phyloP scores from a whole-genome alignment of 345 rosid species.

The Boechera divaricarpa region DNA sequence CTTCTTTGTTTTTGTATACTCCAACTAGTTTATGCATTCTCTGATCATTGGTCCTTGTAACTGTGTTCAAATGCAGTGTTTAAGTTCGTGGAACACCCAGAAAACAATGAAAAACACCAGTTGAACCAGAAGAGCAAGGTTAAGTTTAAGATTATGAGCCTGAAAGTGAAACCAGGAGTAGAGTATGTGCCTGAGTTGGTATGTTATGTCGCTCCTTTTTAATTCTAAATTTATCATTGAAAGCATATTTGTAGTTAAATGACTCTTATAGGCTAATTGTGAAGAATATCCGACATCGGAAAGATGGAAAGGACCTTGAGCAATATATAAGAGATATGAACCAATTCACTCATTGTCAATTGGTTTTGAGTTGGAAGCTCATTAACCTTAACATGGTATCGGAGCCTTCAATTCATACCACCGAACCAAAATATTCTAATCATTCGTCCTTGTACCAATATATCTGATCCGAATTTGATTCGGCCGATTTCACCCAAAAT shows the following conservation, averaged over 20 bases:
- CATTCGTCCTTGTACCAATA: too few relatives aligned
- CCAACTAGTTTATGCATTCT: constrained; percentile 6
- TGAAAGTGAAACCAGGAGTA: constrained; percentile 79
- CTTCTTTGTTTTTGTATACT: neutral
- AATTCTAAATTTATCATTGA: neutral
- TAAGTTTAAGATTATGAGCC: constrained; percentile 96
- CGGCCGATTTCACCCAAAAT: too few relatives aligned
- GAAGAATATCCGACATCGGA: too few relatives aligned
- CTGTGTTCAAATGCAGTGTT: constrained; percentile 57
- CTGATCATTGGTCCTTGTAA: constrained; percentile 1
- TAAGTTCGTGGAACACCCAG: constrained; percentile 95
- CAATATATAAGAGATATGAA: too few relatives aligned
- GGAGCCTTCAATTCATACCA: too few relatives aligned
- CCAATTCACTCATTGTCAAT: too few relatives aligned
- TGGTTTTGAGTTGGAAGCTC: too few relatives aligned
- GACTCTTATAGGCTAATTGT: neutral
- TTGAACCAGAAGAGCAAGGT: constrained; percentile 80
- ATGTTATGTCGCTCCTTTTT: constrained; percentile 29
- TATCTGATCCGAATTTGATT: too few relatives aligned
- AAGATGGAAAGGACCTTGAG: too few relatives aligned
- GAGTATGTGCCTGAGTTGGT: constrained; percentile 98
- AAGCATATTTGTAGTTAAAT: neutral
- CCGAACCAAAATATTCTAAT: too few relatives aligned
- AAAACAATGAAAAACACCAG: constrained; percentile 71
- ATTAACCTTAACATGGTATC: too few relatives aligned